Base-by-base conservation (phyloP, 1,284 basidiomycete species). In the Flammula alnicola region DNA sequence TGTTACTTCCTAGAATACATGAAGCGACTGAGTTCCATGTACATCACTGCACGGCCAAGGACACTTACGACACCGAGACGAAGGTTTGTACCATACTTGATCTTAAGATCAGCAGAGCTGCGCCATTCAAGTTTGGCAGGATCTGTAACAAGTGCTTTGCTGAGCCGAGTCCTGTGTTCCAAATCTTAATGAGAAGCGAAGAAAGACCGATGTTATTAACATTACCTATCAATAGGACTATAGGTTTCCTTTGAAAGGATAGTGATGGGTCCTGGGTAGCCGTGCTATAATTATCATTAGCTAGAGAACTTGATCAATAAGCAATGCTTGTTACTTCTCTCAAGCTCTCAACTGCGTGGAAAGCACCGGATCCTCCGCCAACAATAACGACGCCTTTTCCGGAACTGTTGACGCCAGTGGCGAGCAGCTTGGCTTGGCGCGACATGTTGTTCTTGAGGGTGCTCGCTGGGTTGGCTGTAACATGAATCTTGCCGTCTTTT, bases 121-220 rank as follows among this genome's bases (percentile, higher is more conserved):
- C 83, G 83, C 82, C 79, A 93, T 63, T 90, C 81, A 32, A 95
- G 72, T 69, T 94, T 92, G 27, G 81, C 73, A 2, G 87, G 71
- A 60, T 95, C 90, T 16, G 88, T 86, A 31, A 90, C 80, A 33
- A 96, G 81, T 4, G 84, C 85, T 70, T 98, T 97, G 72, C 92
- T 95, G 52, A 97, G 77, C 74, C 92, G 95, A 37, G 94, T 93
- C 50, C 91, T 89, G 38, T 12, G 9, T 43, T 40, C 50, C 11
- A 56, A 48, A 17, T 12, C 54, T 46, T 32, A 26, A 9, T 31
- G 22, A 32, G 14, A 36, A 26, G 25, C 36, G 17, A 23, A 41
- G 38, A 26, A 22, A 17, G 14, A 36, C 20, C 46, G 33, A 27
- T 14, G 23, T 8, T 29, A 44, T 29, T 17, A 11, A 14, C 52